Percentiles rank a stretch among this genome's conserved stretches.
phyloP scores from a whole-genome alignment of 495 filamentous ascomycete genomes.

The Pseudotulostoma volvatum region DNA sequence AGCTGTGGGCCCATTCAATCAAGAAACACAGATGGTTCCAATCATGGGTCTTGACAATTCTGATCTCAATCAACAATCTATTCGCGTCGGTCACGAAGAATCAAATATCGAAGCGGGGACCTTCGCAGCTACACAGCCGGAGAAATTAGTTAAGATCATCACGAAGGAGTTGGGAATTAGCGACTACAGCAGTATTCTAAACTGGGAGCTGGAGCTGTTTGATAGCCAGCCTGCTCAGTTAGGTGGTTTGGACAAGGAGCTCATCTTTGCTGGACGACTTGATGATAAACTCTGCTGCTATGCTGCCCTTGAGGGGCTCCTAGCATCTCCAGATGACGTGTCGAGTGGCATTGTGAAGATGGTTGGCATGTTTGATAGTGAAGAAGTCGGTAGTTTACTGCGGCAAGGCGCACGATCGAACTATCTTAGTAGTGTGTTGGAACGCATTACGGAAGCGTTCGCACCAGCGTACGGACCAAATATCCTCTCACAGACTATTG shows the following conservation, averaged over 20 bases:
- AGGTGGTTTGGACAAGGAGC: slow-evolving; percentile 77
- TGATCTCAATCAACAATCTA: slow-evolving; percentile 25
- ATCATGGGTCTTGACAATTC: slow-evolving; percentile 80
- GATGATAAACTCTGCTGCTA: slow-evolving; percentile 96
- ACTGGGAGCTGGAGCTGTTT: slow-evolving; percentile 96
- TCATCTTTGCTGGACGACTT: slow-evolving; percentile 89
- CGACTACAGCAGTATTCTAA: slow-evolving; percentile 57
- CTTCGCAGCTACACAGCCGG: slow-evolving; percentile 69
- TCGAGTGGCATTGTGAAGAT: slow-evolving; percentile 53
- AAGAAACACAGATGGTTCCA: slow-evolving; percentile 86
- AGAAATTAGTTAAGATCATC: slow-evolving; percentile 70
- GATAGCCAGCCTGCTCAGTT: slow-evolving; percentile 75
- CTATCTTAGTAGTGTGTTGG: slow-evolving; percentile 63
- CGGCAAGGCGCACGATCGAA: slow-evolving; percentile 83
- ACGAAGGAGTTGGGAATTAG: slow-evolving; percentile 51
- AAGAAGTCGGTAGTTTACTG: slow-evolving; percentile 82
- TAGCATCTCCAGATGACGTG: slow-evolving; percentile 42
- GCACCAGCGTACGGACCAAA: slow-evolving; percentile 41
- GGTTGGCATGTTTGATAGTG: slow-evolving; percentile 85
- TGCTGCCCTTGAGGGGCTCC: slow-evolving; percentile 72
- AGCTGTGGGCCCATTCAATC: slow-evolving; percentile 63
- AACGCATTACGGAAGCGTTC: slow-evolving; percentile 64
- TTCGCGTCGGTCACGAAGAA: slow-evolving; percentile 14
- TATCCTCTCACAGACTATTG: slow-evolving; percentile 65
- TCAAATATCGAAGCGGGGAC: slow-evolving; percentile 28